A percentile compares a stretch with the other conserved stretches of the same genome.
Conservation (phyloP, 106 monocot genomes). For the Allium sativum region DNA sequence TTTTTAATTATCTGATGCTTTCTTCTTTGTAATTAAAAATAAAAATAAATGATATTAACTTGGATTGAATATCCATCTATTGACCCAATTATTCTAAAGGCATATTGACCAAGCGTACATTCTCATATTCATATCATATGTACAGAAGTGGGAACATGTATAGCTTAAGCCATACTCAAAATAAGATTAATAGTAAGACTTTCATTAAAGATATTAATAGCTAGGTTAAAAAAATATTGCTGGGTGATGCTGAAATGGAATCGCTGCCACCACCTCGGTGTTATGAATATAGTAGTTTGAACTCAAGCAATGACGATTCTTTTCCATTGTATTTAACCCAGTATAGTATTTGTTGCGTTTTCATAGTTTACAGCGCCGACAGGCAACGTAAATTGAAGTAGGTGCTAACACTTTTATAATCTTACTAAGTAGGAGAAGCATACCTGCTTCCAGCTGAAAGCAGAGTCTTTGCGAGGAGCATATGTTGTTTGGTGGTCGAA, state of each 20-base stretch:
- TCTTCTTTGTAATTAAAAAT: conserved; percentile 3
- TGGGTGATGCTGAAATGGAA: conserved; percentile 4
- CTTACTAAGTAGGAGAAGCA: no score
- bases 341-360: no score
- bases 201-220: neutral
- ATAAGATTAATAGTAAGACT: neutral
- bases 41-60: neutral
- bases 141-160: neutral
- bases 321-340: no score
- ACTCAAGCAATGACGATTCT: neutral
- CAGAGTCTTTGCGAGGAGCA: no score
- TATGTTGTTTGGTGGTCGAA: no score
- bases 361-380: conserved; percentile 4
- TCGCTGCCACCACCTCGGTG: neutral
- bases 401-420: no score
- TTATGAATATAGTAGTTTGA: neutral
- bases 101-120: neutral
- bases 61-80: neutral
- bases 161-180: conserved; percentile 6
- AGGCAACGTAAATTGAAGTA: neutral
- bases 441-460: no score
- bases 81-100: conserved; percentile 7
- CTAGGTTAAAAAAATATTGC: neutral
- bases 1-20: neutral
- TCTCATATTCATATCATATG: no score